Evolutionary conservation across 352 stramenopile genomes (phyloP).

Genomic region (Phytophthora hibernalis): DNA sequence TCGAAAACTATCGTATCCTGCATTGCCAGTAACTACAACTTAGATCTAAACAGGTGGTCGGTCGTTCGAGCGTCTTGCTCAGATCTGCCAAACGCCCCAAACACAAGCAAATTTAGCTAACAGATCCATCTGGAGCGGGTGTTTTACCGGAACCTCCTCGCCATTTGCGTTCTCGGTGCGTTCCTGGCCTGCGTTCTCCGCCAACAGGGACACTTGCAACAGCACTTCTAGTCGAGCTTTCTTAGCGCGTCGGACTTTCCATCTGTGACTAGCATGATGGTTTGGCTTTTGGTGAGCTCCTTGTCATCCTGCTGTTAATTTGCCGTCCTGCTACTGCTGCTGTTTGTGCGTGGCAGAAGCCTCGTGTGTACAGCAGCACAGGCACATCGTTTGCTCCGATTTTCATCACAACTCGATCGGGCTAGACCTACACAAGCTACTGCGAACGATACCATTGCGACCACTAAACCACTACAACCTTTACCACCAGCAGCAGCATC

Average conservation of each 20-base stretch:
- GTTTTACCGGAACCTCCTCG: conserved; percentile 8
- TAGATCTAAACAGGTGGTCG: too few relatives aligned
- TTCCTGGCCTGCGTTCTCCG: conserved; percentile 11
- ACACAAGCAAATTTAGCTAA: neutral
- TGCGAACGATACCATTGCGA: neutral
- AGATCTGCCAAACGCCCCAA: neutral
- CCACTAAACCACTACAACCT: neutral
- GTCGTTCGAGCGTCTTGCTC: neutral
- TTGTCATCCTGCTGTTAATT: conserved; percentile 9
- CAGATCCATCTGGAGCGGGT: neutral
- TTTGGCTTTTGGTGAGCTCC: conserved; percentile 7
- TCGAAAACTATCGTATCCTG: too few relatives aligned
- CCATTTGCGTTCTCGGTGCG: conserved; percentile 16
- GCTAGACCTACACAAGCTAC: conserved; percentile 11
- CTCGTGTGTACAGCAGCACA: neutral
- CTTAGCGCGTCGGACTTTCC: conserved; percentile 1
- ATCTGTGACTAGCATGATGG: conserved; percentile 2
- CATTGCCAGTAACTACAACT: too few relatives aligned
- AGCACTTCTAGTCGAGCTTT: conserved; percentile 9
- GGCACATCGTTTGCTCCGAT: neutral
- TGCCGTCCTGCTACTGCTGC: conserved; percentile 2
- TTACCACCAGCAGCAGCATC: neutral
- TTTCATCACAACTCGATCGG: conserved; percentile 25
- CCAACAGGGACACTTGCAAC: conserved; percentile 8
- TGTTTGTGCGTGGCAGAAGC: neutral